Evolutionary conservation across 345 rosid species (phyloP), one percentile per base, ranked within the genome.

Genomic region (Raphanus raphanistrum): DNA sequence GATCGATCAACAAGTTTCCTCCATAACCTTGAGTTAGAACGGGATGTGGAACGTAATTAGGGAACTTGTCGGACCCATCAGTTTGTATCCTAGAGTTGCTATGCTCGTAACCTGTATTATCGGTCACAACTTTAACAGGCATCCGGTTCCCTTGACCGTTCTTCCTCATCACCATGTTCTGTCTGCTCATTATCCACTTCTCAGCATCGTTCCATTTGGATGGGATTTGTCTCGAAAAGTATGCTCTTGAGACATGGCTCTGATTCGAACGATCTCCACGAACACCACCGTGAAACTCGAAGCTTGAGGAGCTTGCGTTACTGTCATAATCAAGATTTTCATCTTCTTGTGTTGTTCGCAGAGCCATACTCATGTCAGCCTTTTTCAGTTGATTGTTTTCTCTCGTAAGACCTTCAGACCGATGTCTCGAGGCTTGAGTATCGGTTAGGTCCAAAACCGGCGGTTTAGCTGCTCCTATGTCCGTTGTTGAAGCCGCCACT

Each of bases 141-240:
- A 58, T 4, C 31, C 92, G 84, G 48, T 79, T 82, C 21, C 81
- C 84, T 31, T 77, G 81, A 74, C 87, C 82, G 74, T 86, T 89
- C 79, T 92, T 87, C 4, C 78, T 63, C 81, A 87, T 86, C 52
- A 78, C 69, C 77, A 79, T 83, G 67, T 82, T 80, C 74, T 84
- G 93, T 67, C 94, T 91, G 62, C 88, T 91, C 27, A 89, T 87
- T 36, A 93, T 90, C 97, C 98, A 93, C 67, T 93, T 93, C 87
- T 93, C 93, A 28, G 98, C 98, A 84, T 93, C 97, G 76, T 93
- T 92, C 98, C 98, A 93, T 74, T 93, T 93, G 0, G 98, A 93
- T 26, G 98, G 93, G 1, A 84, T 79, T 0, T 90, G 93, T 66
- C 89, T 93, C 0, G 82, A 62, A 68, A 88, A 84, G 75, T 89